These are phyloP conservation scores for Blastosporella zonata DNA, from an alignment of 1,284 basidiomycete species.

Conservation along the genomic window DNA sequence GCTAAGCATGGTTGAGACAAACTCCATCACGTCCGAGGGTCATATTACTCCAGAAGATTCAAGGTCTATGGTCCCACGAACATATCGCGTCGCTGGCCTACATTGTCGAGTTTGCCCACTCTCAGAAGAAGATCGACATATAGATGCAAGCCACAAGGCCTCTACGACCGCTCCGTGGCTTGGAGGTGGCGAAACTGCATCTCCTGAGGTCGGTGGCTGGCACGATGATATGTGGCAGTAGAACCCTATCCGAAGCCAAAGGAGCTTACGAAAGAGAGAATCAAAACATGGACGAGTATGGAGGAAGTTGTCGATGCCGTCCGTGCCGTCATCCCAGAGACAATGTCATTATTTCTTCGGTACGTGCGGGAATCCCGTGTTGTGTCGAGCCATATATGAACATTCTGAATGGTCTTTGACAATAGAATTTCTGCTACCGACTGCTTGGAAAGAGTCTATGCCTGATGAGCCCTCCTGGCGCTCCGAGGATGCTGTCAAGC, in stretches of 20 bases:
- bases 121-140: conserved; percentile 71
- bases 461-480: conserved; percentile 29
- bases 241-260: conserved; percentile 51
- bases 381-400: not conserved
- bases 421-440: not conserved
- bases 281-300: conserved; percentile 69
- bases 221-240: conserved; percentile 49
- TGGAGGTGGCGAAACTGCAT: conserved; percentile 31
- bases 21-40: conserved; percentile 60
- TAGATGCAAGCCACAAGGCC: conserved; percentile 82
- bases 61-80: conserved; percentile 76
- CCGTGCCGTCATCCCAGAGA: not conserved
- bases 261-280: conserved; percentile 46
- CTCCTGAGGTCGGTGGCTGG: conserved; percentile 67
- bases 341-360: not conserved
- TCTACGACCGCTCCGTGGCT: conserved; percentile 61
- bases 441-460: not conserved
- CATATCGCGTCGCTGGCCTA: conserved; percentile 68
- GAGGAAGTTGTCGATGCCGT: conserved; percentile 45
- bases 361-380: too few species aligned
- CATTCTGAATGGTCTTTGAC: not conserved
- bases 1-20: conserved; percentile 57
- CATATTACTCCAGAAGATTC: conserved; percentile 46
- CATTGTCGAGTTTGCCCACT: conserved; percentile 76
- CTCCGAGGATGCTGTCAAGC: conserved; percentile 54